Base-by-base conservation (phyloP, 257 asterid genomes). In the Ophiorrhiza pumila region DNA sequence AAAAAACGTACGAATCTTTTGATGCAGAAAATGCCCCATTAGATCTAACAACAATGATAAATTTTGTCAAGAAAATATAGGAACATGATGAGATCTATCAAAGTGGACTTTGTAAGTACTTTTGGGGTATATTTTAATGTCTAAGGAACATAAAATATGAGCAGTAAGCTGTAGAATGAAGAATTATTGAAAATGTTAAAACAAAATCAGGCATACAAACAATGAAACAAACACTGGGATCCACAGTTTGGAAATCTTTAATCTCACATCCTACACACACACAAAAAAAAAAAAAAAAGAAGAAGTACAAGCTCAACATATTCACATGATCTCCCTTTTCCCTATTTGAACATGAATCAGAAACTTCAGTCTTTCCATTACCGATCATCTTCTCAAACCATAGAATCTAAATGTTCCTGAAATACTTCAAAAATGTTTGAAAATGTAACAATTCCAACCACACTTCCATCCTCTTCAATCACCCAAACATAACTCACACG, bases 401-500 rank as follows among this genome's bases (percentile, higher is more conserved):
- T 71, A 29, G 88, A 65, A 69, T 86, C 91, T 73, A 89, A 75
- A 71, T 79, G 76, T 2, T 85, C 83, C 11, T 85, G 71, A 22
- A 93, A 91, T 68, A 87, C 91, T n/a, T 76, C 71, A 42, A 91
- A 65, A 77, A 93, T 91, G 65, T 71, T 83, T 4, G 85, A 80
- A 62, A 93, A 93, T 1, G 92, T 93, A 20, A 93, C 97, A 11
- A 94, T 89, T 53, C 98, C 98, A 6, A 77, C 85, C 37, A 94
- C 81, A 5, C 74, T 85, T 27, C 86, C 85, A 55, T 90, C 96
- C 4, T 88, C 96, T 76, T 91, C 98, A 41, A 94, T 76, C 81
- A 94, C 98, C 98, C 98, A 94, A 53, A 94, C 91, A 10, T 86
- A 91, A 45, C 79, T 88, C 74, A 91, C 93, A 0, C 98, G 93